phyloP scores from a whole-genome alignment of 805 yeast genomes.

The Metschnikowia cerradonensis region DNA sequence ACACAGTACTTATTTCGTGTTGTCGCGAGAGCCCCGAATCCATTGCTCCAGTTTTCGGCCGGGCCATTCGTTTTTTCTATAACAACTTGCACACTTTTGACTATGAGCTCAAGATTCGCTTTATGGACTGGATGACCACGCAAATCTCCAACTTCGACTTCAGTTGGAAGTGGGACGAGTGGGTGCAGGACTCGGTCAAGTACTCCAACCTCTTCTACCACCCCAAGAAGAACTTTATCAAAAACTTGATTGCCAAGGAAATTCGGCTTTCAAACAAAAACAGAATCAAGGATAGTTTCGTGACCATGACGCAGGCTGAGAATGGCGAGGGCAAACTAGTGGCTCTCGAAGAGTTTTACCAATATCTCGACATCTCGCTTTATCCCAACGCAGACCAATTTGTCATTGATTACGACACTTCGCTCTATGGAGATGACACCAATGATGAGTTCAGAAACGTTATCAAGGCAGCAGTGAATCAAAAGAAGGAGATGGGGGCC shows the following conservation, averaged over 20 bases:
- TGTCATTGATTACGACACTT: slow-evolving; percentile 32
- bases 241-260: slow-evolving; percentile 79
- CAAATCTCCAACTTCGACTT: slow-evolving; percentile 92
- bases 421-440: slow-evolving; percentile 29
- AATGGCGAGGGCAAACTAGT: slow-evolving; percentile 17
- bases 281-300: slow-evolving; percentile 66
- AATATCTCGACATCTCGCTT: slow-evolving; percentile 36
- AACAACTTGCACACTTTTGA: slow-evolving; percentile 63
- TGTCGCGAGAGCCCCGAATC: slow-evolving; percentile 70
- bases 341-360: slow-evolving; percentile 34
- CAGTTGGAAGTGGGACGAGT: slow-evolving; percentile 97
- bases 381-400: slow-evolving; percentile 27
- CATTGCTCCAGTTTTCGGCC: slow-evolving; percentile 91
- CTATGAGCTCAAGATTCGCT: slow-evolving; percentile 65
- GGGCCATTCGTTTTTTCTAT: slow-evolving; percentile 79
- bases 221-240: slow-evolving; percentile 70
- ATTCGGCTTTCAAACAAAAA: slow-evolving; percentile 73
- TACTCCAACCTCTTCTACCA: slow-evolving; percentile 50
- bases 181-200: slow-evolving; percentile 61
- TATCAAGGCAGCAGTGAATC: slow-evolving; percentile 23
- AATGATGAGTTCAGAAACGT: slow-evolving; percentile 24
- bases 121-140: slow-evolving; percentile 85
- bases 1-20: slow-evolving; percentile 79
- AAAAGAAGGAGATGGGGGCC: slow-evolving; percentile 21
- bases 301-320: slow-evolving; percentile 26